Conservation (phyloP, 306 rosid genomes). For the Quercus aquifolioides region DNA sequence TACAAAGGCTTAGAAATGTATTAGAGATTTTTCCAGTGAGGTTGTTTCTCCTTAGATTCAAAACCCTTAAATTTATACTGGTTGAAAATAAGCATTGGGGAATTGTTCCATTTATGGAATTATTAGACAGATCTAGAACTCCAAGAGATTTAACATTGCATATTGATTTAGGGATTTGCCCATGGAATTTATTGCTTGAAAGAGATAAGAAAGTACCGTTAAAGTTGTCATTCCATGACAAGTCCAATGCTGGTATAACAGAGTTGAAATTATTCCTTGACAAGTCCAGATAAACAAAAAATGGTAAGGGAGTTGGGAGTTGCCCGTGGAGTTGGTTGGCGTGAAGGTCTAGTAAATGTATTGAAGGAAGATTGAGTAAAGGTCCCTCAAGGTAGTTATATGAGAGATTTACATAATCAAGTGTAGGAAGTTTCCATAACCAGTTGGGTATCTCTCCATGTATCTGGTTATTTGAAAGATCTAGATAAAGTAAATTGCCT, state of each 20-base stretch:
- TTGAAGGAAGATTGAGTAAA: neutral
- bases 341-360: slow-evolving; percentile 26
- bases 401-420: neutral
- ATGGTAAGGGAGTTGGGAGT: neutral
- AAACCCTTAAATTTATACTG: too few species aligned
- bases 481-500: neutral
- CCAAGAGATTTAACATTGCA: slow-evolving; percentile 16
- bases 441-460: slow-evolving; percentile 38
- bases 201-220: too few species aligned
- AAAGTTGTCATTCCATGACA: too few species aligned
- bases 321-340: neutral
- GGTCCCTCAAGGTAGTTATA: neutral
- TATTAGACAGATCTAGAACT: slow-evolving; percentile 29
- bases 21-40: too few species aligned
- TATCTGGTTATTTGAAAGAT: slow-evolving; percentile 48
- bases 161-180: slow-evolving; percentile 8
- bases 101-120: neutral
- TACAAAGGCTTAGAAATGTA: too few species aligned
- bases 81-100: too few species aligned
- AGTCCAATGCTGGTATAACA: neutral
- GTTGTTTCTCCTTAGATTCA: too few species aligned
- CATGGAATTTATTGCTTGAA: too few species aligned
- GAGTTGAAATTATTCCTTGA: slow-evolving; percentile 26
- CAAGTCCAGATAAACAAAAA: neutral
- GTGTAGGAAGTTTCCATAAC: slow-evolving; percentile 33